Evolutionary conservation across 2,329 filamentous ascomycete genomes (phyloP).

Genomic region (Fulvia fulva): DNA sequence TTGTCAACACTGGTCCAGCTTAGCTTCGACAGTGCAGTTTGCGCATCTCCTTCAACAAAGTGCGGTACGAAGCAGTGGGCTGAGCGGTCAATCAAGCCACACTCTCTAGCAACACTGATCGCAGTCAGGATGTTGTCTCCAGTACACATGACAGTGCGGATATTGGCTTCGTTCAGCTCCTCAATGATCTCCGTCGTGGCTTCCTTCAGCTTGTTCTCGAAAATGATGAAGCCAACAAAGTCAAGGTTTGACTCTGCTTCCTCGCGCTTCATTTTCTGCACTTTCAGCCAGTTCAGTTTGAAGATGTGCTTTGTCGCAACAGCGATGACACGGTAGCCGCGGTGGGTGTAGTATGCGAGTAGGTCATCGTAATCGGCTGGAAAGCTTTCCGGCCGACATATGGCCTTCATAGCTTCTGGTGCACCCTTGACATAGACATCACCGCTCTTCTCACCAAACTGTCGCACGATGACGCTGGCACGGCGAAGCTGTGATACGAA

Average conservation of each 20-base stretch:
- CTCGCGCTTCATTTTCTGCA: conserved; percentile 84
- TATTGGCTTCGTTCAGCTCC: conserved; percentile 77
- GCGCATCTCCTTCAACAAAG: conserved; percentile 73
- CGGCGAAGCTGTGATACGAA: conserved; percentile 90
- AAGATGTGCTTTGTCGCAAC: conserved; percentile 85
- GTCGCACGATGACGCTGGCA: conserved; percentile 86
- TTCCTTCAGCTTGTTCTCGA: conserved; percentile 96
- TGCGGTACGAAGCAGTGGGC: conserved; percentile 91
- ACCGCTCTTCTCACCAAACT: conserved; percentile 78
- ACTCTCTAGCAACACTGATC: conserved; percentile 91
- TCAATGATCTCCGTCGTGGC: conserved; percentile 76
- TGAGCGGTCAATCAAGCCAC: conserved; percentile 71
- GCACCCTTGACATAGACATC: conserved; percentile 95
- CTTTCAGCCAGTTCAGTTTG: conserved; percentile 88
- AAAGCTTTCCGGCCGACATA: conserved; percentile 79
- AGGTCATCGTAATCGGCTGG: conserved; percentile 87
- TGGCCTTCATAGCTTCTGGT: conserved; percentile 92
- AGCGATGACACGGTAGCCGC: conserved; percentile 93
- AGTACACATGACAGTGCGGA: conserved; percentile 92
- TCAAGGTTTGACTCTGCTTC: conserved; percentile 80
- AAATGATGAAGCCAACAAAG: conserved; percentile 95
- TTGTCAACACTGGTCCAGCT: conserved; percentile 97
- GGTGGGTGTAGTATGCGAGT: conserved; percentile 85
- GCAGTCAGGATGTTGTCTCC: conserved; percentile 97
- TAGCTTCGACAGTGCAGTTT: conserved; percentile 68